Percentiles rank a stretch among this genome's conserved stretches.
These are phyloP conservation scores for Lactifluus subvellereus DNA, from an alignment of 768 basidiomycete genomes.

Conservation along the genomic window DNA sequence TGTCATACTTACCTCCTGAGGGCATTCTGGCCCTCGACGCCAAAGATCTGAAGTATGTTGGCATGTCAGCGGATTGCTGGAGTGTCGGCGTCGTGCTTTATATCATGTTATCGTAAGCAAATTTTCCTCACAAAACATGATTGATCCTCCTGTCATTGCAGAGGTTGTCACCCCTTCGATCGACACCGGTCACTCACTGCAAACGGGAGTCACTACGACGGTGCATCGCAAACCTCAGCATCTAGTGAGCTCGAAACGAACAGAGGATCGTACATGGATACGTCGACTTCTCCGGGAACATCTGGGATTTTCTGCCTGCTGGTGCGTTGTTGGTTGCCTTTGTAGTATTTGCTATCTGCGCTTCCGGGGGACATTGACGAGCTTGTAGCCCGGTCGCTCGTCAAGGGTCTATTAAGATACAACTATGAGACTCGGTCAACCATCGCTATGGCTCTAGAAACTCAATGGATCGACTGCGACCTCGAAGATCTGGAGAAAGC, in stretches of 20 bases:
- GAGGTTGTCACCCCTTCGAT: constrained; percentile 21
- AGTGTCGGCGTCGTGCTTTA: constrained; percentile 77
- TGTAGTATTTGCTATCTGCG: not conserved
- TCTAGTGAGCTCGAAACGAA: constrained; percentile 58
- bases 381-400: constrained; percentile 51
- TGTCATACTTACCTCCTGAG: constrained; percentile 82
- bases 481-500: constrained; percentile 52
- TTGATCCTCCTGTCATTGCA: not conserved
- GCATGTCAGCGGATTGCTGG: constrained; percentile 91
- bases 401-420: constrained; percentile 54
- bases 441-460: constrained; percentile 52
- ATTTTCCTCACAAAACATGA: not conserved
- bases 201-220: not conserved
- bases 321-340: constrained; percentile 40
- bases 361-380: not conserved
- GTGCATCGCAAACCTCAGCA: constrained; percentile 38
- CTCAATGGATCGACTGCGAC: constrained; percentile 64
- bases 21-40: constrained; percentile 75
- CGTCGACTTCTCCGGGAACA: constrained; percentile 41
- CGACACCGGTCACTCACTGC: not conserved
- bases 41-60: constrained; percentile 64
- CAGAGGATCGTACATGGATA: constrained; percentile 52
- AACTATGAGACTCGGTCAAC: constrained; percentile 57
- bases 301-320: constrained; percentile 53
- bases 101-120: constrained; percentile 74